Conservation (phyloP, 306 rosid species). For the Pyrus bretschneideri region DNA sequence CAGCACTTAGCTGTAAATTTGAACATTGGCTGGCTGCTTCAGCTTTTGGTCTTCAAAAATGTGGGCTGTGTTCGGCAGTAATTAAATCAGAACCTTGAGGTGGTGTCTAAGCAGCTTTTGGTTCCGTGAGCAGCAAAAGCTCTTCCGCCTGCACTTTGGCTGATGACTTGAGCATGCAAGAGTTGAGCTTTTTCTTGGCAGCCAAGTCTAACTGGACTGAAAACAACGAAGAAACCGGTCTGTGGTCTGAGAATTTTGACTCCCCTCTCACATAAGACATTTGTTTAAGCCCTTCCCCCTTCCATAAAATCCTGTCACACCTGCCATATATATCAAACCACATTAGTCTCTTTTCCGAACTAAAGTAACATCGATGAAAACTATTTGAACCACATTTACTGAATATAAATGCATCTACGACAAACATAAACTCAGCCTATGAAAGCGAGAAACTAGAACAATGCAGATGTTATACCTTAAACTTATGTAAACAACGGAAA, state of each 20-base stretch:
- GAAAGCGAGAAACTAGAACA: background rate
- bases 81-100: constrained; percentile 4
- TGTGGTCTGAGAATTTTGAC: constrained; percentile 89
- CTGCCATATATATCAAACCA: constrained; percentile 22
- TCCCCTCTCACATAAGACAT: constrained; percentile 74
- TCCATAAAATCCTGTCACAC: constrained; percentile 96
- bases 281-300: constrained; percentile 74
- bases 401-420: background rate
- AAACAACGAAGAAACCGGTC: constrained; percentile 73
- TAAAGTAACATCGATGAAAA: background rate
- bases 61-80: background rate
- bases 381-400: background rate
- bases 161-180: constrained; percentile 24
- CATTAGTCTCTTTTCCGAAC: background rate
- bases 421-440: background rate
- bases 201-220: constrained; percentile 38
- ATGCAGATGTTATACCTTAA: background rate
- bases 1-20: background rate
- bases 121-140: constrained; percentile 43
- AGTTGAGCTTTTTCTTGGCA: constrained; percentile 13
- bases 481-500: background rate
- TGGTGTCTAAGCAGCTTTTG: constrained; percentile 2
- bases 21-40: background rate
- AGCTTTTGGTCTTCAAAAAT: background rate
- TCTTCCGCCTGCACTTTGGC: constrained; percentile 83